Base-by-base conservation (phyloP, 495 filamentous ascomycete species). In the Hamigera avellanea region DNA sequence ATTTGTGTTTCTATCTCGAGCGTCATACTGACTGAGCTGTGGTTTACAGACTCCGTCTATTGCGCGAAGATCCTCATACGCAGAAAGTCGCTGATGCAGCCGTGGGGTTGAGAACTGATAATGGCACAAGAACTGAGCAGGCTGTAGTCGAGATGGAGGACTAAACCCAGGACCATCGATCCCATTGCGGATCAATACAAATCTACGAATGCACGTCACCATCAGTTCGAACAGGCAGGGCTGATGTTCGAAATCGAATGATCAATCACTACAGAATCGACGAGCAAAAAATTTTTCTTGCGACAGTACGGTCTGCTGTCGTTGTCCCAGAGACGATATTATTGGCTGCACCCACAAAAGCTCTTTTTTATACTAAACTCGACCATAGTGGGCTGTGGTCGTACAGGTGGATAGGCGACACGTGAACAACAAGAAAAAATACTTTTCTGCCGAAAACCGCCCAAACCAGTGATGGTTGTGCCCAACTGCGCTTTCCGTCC, bases 21-120 rank as follows among this genome's bases (percentile, higher is more conserved):
- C 21, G 21, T 23, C 21, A 9, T 7, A 14, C 30, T 32, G 30
- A 32, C 30, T 12, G 15, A 14, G 15, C 21, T 12, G 26, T 39
- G 17, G 38, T 38, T 46, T 31, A 35, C 41, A 93, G 88, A 61
- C 50, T 93, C 19, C 78, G 80, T 41, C 64, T 79, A 39, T 61
- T 96, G 37, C 69, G 70, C 29, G 85, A 89, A 50, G 81, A 84
- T 45, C 81, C 87, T 25, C 88, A 91, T 60, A 76, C 78, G 3
- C 86, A 94, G 47, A 80, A 84, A 50, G 76, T 87, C 46, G 85
- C 88, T 17, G 81, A 91, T 41, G 83, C 81, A 30, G 88, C 83
- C 0, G 66, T 81, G 6, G 83, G 86, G 26, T 57, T 87, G 25
- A 53, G 64, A 25, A 74, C 72, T 15, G 80, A 83, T 45, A 84